These are phyloP conservation scores for Zygosaccharomyces sapae DNA, from an alignment of 1,139 yeast species.

Conservation along the genomic window DNA sequence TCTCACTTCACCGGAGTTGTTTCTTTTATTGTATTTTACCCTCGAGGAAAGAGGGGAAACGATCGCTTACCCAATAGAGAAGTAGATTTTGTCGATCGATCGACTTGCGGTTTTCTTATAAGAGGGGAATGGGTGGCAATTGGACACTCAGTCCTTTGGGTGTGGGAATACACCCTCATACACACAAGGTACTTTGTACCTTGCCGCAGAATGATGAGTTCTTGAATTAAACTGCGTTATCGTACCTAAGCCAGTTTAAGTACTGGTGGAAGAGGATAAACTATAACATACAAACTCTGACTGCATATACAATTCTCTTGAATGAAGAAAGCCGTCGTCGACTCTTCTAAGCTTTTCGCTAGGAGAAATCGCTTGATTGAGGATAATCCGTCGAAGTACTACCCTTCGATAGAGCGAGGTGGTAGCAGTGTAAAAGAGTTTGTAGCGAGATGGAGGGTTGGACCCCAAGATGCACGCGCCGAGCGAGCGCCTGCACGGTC, in stretches of 20 bases:
- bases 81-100: background rate
- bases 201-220: conserved; percentile 34
- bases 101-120: background rate
- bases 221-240: conserved; percentile 25
- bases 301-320: conserved; percentile 1
- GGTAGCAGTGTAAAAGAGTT: conserved; percentile 5
- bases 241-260: conserved; percentile 22
- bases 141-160: no score
- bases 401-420: conserved; percentile 2
- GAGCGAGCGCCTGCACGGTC: conserved; percentile 19
- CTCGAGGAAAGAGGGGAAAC: no score
- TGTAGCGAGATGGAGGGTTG: background rate
- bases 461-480: background rate
- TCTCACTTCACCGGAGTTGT: no score
- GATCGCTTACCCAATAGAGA: background rate
- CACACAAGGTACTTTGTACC: no score
- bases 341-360: conserved; percentile 6
- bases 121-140: background rate
- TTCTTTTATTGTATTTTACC: no score
- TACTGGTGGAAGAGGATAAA: conserved; percentile 3
- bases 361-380: conserved; percentile 10
- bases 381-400: conserved; percentile 8
- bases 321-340: background rate
- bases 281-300: conserved; percentile 3
- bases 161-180: no score